phyloP scores from a whole-genome alignment of 345 rosid species.

The Alliaria petiolata region DNA sequence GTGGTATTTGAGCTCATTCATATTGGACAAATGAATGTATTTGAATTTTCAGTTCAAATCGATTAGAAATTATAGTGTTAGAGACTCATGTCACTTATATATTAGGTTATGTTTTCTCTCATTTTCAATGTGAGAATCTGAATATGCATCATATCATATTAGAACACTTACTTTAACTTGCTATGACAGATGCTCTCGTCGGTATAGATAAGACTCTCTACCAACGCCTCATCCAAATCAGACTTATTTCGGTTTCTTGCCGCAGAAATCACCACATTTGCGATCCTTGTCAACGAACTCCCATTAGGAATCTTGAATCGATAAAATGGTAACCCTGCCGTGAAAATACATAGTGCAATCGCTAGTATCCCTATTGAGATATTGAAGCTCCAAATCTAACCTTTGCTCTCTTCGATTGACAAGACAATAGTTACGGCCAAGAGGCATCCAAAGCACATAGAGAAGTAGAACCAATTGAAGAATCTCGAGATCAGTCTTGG shows the following conservation, averaged over 20 bases:
- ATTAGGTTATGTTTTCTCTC: neutral
- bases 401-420: slow-evolving; percentile 51
- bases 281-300: slow-evolving; percentile 38
- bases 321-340: slow-evolving; percentile 39
- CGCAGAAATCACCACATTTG: slow-evolving; percentile 40
- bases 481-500: slow-evolving; percentile 36
- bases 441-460: slow-evolving; percentile 41
- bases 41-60: too few relatives aligned
- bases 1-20: too few relatives aligned
- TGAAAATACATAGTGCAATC: slow-evolving; percentile 35
- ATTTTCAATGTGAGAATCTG: neutral
- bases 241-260: slow-evolving; percentile 31
- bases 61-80: too few relatives aligned
- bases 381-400: slow-evolving; percentile 46
- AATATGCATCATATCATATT: neutral
- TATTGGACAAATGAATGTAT: too few relatives aligned
- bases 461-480: slow-evolving; percentile 56
- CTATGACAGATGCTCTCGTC: neutral
- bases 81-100: neutral
- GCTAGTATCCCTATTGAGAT: slow-evolving; percentile 23
- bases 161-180: slow-evolving; percentile 35
- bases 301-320: slow-evolving; percentile 40
- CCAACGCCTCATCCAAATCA: neutral
- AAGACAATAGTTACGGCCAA: slow-evolving; percentile 41
- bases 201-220: neutral